Conservation (phyloP, 805 yeast genomes). For the Spathaspora boniae region DNA sequence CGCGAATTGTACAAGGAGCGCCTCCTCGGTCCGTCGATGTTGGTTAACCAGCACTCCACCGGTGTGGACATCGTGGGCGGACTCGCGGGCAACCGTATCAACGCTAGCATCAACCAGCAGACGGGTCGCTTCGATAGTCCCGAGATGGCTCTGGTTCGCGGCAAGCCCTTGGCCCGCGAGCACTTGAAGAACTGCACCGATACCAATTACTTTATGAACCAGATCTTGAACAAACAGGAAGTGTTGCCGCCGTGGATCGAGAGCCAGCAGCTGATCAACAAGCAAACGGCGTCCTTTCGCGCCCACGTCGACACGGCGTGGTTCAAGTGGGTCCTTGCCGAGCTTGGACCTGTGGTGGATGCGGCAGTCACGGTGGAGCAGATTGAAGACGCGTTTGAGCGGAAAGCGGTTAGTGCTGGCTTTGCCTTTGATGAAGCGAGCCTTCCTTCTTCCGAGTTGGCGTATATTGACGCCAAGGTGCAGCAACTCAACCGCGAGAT, state of each 20-base stretch:
- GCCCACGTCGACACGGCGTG: constrained; percentile 39
- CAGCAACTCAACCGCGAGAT: constrained; percentile 21
- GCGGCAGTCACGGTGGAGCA: constrained; percentile 5
- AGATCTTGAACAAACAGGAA: constrained; percentile 71
- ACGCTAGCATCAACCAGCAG: constrained; percentile 56
- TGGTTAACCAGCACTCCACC: constrained; percentile 37
- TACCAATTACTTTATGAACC: constrained; percentile 67
- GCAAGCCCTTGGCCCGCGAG: constrained; percentile 52
- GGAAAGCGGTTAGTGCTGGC: too few relatives aligned
- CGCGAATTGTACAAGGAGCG: constrained; percentile 60
- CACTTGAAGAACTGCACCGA: constrained; percentile 64
- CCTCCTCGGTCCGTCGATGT: constrained; percentile 54
- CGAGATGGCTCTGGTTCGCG: constrained; percentile 46
- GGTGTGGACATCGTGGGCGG: constrained; percentile 55
- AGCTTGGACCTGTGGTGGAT: too few relatives aligned
- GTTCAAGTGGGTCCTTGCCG: constrained; percentile 23
- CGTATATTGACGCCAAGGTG: constrained; percentile 21
- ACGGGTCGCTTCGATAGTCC: constrained; percentile 68
- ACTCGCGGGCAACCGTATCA: constrained; percentile 72
- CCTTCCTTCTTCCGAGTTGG: constrained; percentile 8
- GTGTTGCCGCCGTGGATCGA: constrained; percentile 91
- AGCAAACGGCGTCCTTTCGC: constrained; percentile 47
- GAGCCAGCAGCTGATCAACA: constrained; percentile 65
- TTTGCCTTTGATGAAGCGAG: constrained; percentile 2
- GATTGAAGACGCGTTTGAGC: constrained; percentile 5